A percentile compares a stretch with the other conserved stretches of the same genome.
phyloP scores from a whole-genome alignment of 2,329 filamentous ascomycete genomes.

The Nakataea oryzae region DNA sequence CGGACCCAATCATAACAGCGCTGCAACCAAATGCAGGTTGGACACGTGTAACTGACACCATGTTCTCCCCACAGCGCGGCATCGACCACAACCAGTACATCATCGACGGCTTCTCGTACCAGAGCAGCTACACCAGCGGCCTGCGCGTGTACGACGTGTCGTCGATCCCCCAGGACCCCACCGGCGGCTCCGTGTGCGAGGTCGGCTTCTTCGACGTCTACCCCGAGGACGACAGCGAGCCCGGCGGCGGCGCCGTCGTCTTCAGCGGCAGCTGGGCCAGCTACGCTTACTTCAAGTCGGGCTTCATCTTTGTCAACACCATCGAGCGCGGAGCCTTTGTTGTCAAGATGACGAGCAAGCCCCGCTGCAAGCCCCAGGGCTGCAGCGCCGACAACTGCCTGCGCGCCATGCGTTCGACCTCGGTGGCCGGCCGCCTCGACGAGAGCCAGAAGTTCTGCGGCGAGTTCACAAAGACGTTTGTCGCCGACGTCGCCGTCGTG shows the following conservation, averaged over 20 bases:
- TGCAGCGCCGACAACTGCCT: conserved; percentile 24
- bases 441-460: conserved; percentile 22
- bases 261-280: conserved; percentile 32
- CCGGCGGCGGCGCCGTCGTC: conserved; percentile 21
- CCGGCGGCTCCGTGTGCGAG: conserved; percentile 28
- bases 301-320: conserved; percentile 32
- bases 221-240: conserved; percentile 32
- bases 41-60: background rate
- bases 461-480: conserved; percentile 10
- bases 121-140: conserved; percentile 35
- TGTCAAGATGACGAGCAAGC: conserved; percentile 15
- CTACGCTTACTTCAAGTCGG: conserved; percentile 29
- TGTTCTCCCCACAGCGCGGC: conserved; percentile 10
- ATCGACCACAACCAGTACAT: conserved; percentile 37
- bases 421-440: conserved; percentile 19
- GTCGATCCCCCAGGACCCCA: conserved; percentile 19
- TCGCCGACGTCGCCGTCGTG: conserved; percentile 4
- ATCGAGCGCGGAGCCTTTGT: conserved; percentile 32
- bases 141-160: conserved; percentile 23
- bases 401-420: conserved; percentile 22
- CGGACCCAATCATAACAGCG: conserved; percentile 9
- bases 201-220: conserved; percentile 35
- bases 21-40: background rate
- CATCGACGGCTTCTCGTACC: conserved; percentile 27
- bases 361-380: conserved; percentile 2